Conservation (phyloP, 305 asterid species). For the Fraxinus sp. region DNA sequence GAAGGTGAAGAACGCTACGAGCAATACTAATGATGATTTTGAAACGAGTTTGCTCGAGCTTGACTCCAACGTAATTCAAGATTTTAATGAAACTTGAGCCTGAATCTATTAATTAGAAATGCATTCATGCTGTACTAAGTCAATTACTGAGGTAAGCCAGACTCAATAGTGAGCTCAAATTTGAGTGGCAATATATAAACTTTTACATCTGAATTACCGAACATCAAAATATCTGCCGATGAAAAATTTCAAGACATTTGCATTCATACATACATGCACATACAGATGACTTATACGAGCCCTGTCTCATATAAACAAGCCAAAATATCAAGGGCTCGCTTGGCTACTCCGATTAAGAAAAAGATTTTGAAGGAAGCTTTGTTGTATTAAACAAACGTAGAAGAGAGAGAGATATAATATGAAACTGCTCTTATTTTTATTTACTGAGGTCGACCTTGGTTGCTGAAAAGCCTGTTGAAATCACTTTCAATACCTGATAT, state of each 20-base stretch:
- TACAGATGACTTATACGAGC: neutral
- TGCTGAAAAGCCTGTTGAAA: neutral
- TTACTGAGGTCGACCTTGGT: neutral
- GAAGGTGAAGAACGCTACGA: neutral
- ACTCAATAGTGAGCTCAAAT: neutral
- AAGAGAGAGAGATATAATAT: neutral
- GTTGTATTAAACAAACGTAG: neutral
- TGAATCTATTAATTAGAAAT: neutral
- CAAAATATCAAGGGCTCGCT: neutral
- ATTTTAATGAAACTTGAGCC: neutral
- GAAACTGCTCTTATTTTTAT: neutral
- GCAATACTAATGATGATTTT: neutral
- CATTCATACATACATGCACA: neutral
- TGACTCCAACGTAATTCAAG: neutral
- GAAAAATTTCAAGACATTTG: neutral
- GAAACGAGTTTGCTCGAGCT: neutral
- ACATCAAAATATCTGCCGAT: neutral
- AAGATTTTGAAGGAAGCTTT: neutral
- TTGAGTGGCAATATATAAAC: neutral
- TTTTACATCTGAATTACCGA: neutral
- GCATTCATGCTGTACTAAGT: neutral
- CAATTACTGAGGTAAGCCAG: neutral
- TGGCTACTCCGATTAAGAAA: neutral
- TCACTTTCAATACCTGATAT: slow-evolving; percentile 3
- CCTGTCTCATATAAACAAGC: neutral